Conservation (phyloP, 2,329 filamentous ascomycete genomes). For the Neoascochyta sp. region DNA sequence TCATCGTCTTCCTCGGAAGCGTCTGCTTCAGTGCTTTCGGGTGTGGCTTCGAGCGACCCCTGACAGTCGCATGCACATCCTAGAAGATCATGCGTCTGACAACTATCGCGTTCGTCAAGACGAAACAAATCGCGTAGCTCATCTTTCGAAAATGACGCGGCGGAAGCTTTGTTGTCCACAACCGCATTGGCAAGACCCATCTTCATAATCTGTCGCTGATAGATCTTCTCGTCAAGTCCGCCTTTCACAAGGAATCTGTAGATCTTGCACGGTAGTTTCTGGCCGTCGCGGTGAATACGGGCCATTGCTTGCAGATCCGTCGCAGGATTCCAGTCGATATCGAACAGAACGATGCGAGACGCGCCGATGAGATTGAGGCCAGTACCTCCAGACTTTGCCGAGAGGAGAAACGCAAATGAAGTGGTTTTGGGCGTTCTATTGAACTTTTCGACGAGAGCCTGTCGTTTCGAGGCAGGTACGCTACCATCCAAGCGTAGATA, state of each 20-base stretch:
- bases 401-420: slow-evolving; percentile 67
- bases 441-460: slow-evolving; percentile 66
- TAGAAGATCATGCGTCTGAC: slow-evolving; percentile 66
- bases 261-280: slow-evolving; percentile 64
- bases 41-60: slow-evolving; percentile 37
- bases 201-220: slow-evolving; percentile 69
- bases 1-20: slow-evolving; percentile 22
- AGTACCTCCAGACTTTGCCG: slow-evolving; percentile 67
- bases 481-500: slow-evolving; percentile 68
- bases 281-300: slow-evolving; percentile 68
- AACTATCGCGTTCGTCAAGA: slow-evolving; percentile 57
- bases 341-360: slow-evolving; percentile 66
- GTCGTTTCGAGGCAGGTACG: slow-evolving; percentile 61
- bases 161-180: slow-evolving; percentile 62
- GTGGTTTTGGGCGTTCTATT: slow-evolving; percentile 56
- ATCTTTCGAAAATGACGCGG: slow-evolving; percentile 60
- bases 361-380: slow-evolving; percentile 70
- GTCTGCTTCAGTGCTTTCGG: slow-evolving; percentile 12
- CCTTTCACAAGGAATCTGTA: slow-evolving; percentile 67
- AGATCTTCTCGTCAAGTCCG: slow-evolving; percentile 71
- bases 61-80: slow-evolving; percentile 59
- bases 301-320: slow-evolving; percentile 73
- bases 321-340: slow-evolving; percentile 73
- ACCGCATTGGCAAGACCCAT: slow-evolving; percentile 67
- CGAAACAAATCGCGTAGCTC: slow-evolving; percentile 66